phyloP scores from a whole-genome alignment of 2,329 filamentous ascomycete genomes.

The Cladosporium phlei region DNA sequence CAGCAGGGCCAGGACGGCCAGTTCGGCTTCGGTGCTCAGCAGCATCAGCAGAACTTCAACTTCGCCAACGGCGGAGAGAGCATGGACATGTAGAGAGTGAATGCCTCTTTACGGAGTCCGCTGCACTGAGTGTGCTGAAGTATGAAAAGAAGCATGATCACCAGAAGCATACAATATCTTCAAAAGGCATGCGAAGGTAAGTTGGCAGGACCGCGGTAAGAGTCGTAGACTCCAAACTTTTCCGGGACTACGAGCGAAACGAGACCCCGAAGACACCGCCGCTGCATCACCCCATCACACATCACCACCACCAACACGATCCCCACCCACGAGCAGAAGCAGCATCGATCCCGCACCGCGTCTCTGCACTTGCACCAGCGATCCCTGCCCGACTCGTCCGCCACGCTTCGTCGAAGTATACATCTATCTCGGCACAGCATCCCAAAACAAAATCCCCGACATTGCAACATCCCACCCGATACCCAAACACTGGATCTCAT shows the following conservation, averaged over 20 bases:
- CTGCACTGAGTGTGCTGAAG: background rate
- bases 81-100: conserved; percentile 60
- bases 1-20: conserved; percentile 67
- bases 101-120: no score
- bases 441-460: background rate
- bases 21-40: conserved; percentile 71
- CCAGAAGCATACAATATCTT: background rate
- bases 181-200: conserved; percentile 7
- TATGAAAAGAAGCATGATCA: conserved; percentile 5
- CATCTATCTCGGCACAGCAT: conserved; percentile 8
- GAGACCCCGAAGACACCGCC: background rate
- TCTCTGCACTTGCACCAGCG: conserved; percentile 11
- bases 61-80: conserved; percentile 75
- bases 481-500: conserved; percentile 8
- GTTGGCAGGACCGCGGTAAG: conserved; percentile 6
- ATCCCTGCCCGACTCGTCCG: conserved; percentile 15
- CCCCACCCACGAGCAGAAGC: conserved; percentile 10
- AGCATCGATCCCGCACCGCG: conserved; percentile 14
- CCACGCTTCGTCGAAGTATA: conserved; percentile 15
- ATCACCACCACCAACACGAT: conserved; percentile 2
- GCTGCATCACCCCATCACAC: conserved; percentile 2
- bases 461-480: conserved; percentile 5
- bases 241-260: background rate
- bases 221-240: background rate
- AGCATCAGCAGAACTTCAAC: conserved; percentile 82